A percentile compares a stretch with the other conserved stretches of the same genome.
These are phyloP conservation scores for Acanthamoeba divionensis DNA, from an alignment of 208 protist species.

Conservation along the genomic window DNA sequence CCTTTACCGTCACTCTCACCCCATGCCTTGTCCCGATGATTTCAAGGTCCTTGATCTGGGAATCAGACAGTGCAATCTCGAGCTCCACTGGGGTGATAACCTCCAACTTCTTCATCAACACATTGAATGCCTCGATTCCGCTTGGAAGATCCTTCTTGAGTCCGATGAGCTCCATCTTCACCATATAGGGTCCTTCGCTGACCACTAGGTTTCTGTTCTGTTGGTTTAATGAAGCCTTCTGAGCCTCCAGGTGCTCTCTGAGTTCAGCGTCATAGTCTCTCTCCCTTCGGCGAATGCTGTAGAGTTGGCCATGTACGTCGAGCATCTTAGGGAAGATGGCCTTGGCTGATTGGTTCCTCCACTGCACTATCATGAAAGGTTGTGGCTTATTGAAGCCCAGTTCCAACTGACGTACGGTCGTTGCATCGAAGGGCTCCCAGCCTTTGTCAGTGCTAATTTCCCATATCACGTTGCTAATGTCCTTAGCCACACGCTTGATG, in stretches of 20 bases:
- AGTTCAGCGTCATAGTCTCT: not conserved
- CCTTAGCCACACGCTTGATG: not conserved
- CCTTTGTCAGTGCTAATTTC: not conserved
- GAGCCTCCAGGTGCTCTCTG: not conserved
- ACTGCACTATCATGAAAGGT: not conserved
- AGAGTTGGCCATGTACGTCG: not conserved
- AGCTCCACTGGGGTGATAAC: not conserved
- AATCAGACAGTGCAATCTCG: not conserved
- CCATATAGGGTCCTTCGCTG: not conserved
- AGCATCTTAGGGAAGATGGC: not conserved
- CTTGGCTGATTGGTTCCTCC: not conserved
- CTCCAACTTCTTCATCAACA: not conserved
- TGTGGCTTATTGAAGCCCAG: not conserved
- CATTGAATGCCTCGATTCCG: not conserved
- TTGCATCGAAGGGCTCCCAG: not conserved
- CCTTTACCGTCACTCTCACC: no score
- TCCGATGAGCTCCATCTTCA: not conserved
- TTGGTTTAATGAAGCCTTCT: not conserved
- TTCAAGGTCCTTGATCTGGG: not conserved
- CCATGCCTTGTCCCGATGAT: no score
- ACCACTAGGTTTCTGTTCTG: not conserved
- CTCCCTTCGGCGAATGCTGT: not conserved
- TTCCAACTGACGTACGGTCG: not conserved
- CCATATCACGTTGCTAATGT: not conserved
- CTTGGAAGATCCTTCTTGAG: not conserved